These are phyloP conservation scores for Cyberlindnera mycetangii DNA, from an alignment of 805 yeast genomes.

Conservation along the genomic window DNA sequence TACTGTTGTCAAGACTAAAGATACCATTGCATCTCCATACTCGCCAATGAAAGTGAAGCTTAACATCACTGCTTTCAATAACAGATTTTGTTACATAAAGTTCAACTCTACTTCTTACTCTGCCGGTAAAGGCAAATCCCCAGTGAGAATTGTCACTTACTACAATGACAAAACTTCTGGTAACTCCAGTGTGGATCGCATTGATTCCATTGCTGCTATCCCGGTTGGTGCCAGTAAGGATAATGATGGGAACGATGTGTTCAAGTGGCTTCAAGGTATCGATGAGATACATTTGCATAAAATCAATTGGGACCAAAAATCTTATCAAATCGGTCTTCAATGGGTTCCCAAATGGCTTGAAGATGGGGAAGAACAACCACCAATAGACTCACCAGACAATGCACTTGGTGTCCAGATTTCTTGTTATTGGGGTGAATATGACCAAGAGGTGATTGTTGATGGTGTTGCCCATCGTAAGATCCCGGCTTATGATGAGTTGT, in stretches of 20 bases:
- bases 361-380: slow-evolving; percentile 31
- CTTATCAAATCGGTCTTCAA: slow-evolving; percentile 61
- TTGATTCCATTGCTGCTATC: not conserved
- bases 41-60: slow-evolving; percentile 67
- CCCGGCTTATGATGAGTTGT: slow-evolving; percentile 71
- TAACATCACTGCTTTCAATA: slow-evolving; percentile 52
- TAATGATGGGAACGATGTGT: slow-evolving; percentile 42
- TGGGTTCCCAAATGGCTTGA: slow-evolving; percentile 66
- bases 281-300: slow-evolving; percentile 63
- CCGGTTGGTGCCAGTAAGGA: slow-evolving; percentile 31
- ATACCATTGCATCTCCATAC: slow-evolving; percentile 45
- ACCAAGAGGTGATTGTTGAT: slow-evolving; percentile 37
- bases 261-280: slow-evolving; percentile 60
- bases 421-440: slow-evolving; percentile 81
- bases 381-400: slow-evolving; percentile 30
- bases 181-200: slow-evolving; percentile 8
- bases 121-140: slow-evolving; percentile 40
- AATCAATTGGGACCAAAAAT: slow-evolving; percentile 50
- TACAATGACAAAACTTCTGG: slow-evolving; percentile 34
- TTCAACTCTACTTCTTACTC: slow-evolving; percentile 51
- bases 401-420: slow-evolving; percentile 54
- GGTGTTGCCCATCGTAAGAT: slow-evolving; percentile 42
- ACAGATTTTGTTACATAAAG: slow-evolving; percentile 59
- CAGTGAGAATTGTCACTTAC: slow-evolving; percentile 61
- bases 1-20: slow-evolving; percentile 42